Conservation (phyloP, 2,329 filamentous ascomycete species). For the Ophiostoma ulmi region DNA sequence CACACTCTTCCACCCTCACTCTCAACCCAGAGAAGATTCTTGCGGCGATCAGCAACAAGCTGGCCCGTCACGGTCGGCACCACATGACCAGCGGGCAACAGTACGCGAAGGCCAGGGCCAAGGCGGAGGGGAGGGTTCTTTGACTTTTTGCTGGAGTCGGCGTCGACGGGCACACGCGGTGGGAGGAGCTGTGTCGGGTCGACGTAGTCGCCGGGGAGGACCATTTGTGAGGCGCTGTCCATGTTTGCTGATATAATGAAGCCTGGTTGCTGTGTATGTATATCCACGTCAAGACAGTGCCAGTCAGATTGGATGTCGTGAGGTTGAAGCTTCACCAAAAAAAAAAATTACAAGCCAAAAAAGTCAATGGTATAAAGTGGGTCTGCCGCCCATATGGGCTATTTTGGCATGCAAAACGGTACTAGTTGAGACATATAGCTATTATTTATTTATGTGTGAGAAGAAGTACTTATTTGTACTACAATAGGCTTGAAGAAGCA, state of each 20-base stretch:
- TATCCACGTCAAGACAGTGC: not conserved
- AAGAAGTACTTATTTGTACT: not conserved
- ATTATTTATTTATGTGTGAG: not conserved
- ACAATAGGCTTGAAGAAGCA: not conserved
- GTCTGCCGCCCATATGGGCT: not conserved
- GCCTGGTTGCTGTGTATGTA: not conserved
- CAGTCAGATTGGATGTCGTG: not conserved
- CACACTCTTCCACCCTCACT: constrained; percentile 63
- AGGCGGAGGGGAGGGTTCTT: constrained; percentile 68
- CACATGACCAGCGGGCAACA: constrained; percentile 70
- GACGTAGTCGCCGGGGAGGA: constrained; percentile 78
- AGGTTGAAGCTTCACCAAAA: not conserved
- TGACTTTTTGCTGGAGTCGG: constrained; percentile 63
- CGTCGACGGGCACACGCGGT: constrained; percentile 21
- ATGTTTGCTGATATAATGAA: not conserved
- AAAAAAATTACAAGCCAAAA: not conserved
- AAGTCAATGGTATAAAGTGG: not conserved
- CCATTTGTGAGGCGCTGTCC: constrained; percentile 29
- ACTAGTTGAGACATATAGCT: not conserved
- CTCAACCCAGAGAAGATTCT: constrained; percentile 76
- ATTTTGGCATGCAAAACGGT: not conserved
- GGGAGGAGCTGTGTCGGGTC: constrained; percentile 37
- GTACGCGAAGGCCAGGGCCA: constrained; percentile 76
- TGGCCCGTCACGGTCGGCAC: constrained; percentile 63
- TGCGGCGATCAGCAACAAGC: constrained; percentile 62